Conservation (phyloP, 495 filamentous ascomycete species). For the Pyrenula massariospora region DNA sequence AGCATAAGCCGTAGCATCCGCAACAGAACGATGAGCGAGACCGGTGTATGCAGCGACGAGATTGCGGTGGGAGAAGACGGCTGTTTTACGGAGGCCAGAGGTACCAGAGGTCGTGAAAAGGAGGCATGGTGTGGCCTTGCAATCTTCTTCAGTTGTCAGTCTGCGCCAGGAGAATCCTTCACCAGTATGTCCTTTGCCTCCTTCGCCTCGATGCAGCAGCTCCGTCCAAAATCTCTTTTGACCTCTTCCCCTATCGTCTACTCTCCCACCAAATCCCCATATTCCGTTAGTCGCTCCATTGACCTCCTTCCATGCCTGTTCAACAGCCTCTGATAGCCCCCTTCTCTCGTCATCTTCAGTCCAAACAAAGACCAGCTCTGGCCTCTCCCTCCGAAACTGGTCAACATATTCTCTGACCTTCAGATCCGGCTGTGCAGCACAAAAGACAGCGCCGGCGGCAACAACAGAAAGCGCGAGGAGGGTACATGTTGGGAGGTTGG, state of each 20-base stretch:
- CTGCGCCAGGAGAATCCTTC: background rate
- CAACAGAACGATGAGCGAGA: background rate
- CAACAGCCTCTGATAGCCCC: background rate
- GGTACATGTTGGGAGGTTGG: too few species aligned
- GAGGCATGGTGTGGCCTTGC: background rate
- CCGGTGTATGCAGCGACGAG: background rate
- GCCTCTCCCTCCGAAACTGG: background rate
- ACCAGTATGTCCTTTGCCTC: background rate
- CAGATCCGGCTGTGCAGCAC: background rate
- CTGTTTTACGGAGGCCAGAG: background rate
- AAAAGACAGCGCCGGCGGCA: background rate
- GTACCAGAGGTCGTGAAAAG: background rate
- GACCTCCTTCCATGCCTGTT: background rate
- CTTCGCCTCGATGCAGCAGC: background rate
- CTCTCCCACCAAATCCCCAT: background rate
- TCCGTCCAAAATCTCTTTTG: background rate
- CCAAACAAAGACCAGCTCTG: background rate
- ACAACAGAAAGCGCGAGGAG: background rate
- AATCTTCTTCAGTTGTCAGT: background rate
- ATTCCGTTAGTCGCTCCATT: background rate
- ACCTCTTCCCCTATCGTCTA: background rate
- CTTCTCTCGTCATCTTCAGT: background rate
- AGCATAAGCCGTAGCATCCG: background rate
- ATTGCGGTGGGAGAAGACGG: background rate
- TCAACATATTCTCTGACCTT: background rate